Conservation (phyloP, 257 asterid species). For the Ligustrum vulgare region DNA sequence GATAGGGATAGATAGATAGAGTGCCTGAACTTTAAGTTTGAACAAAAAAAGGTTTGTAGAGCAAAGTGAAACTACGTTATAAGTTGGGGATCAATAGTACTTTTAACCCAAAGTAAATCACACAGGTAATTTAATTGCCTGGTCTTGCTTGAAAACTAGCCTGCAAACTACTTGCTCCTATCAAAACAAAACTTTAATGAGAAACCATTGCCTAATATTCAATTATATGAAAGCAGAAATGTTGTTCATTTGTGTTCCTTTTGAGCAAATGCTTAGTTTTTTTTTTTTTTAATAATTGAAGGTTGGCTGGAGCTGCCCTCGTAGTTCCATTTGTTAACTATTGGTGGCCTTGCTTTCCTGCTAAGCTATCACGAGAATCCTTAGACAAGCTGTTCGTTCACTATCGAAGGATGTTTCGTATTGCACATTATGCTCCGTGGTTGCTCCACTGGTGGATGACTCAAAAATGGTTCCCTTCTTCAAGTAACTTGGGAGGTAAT, state of each 20-base stretch:
- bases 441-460: slow-evolving; percentile 83
- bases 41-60: too few species aligned
- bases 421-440: slow-evolving; percentile 78
- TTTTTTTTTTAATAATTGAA: slow-evolving; percentile 21
- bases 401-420: slow-evolving; percentile 52
- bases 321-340: slow-evolving; percentile 66
- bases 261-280: background rate
- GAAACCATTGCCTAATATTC: background rate
- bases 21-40: background rate
- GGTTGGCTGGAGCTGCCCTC: slow-evolving; percentile 74
- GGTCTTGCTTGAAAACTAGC: background rate
- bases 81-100: background rate
- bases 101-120: background rate
- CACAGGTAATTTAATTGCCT: background rate
- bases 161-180: background rate
- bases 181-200: too few species aligned
- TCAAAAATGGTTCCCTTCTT: slow-evolving; percentile 67
- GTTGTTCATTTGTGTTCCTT: background rate
- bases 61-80: background rate
- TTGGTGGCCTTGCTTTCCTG: slow-evolving; percentile 76
- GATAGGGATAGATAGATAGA: background rate
- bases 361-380: slow-evolving; percentile 41
- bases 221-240: background rate
- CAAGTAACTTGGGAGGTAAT: slow-evolving; percentile 52
- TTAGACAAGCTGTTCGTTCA: slow-evolving; percentile 32